Evolutionary conservation across 1,284 basidiomycete genomes (phyloP), one percentile per base, ranked within the genome.

Genomic region (Inonotus hispidus): DNA sequence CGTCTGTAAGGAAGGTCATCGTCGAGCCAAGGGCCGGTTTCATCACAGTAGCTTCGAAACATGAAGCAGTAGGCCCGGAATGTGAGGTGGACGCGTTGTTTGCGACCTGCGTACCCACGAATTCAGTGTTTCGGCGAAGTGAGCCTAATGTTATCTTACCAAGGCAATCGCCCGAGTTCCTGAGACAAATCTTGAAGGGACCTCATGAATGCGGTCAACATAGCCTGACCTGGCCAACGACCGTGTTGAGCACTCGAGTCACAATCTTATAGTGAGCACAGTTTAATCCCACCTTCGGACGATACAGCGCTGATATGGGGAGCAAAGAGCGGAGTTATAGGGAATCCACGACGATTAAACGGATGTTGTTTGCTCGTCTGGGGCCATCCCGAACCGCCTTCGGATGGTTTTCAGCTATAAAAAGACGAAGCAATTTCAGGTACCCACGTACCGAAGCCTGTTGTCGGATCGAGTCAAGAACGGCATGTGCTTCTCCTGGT

Each of bases 1-100:
- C 81, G 67, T 92, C 89, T 0, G 84, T 81, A 68, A 90, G 73
- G 69, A 82, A 88, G 1, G 84, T 76, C 65, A 91, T 91, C 0
- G 88, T 85, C 0, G 87, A 83, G 0, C 89, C 89, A 16, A 92
- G 74, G 0, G 87, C 85, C 1, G 89, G 88, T 69, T 88, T 90
- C 56, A 82, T 75, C 16, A 71, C 71, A 10, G 73, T 73, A 2
- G 74, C 71, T 47, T 73, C 61, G 57, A 79, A 79, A 5, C 65
- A 69, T 0, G 81, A 77, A 45, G 63, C 46, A 2, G 75, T 70
- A 61, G 79, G 79, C 16, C 66, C 64, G 21, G 71, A 70, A n/a
- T 61, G 62, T 7, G 71, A 66, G 10, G 68, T 66, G 6, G 77
- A 75, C 1, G 80, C 75, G 43, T 74, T 71, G 62, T 83, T 84